Percentiles rank a stretch among this genome's conserved stretches.
Conservation (phyloP, 768 basidiomycete species). For the Tulasnella sp. region DNA sequence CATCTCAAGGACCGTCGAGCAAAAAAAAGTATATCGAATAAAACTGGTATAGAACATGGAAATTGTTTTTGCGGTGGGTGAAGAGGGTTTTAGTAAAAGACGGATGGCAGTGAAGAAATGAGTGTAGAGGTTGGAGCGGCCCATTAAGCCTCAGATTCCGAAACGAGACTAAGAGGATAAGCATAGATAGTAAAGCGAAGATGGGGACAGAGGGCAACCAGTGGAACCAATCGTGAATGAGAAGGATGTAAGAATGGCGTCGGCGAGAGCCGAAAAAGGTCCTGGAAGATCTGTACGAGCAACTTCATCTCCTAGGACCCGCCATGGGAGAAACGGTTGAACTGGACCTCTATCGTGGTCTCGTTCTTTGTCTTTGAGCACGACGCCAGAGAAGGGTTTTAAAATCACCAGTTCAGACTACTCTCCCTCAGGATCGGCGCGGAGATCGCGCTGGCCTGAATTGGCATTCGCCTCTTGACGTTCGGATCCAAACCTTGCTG, state of each 20-base stretch:
- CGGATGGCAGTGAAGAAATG: not conserved
- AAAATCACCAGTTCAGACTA: constrained; percentile 80
- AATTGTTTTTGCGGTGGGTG: not conserved
- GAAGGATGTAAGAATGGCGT: not conserved
- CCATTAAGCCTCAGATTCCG: too few species aligned
- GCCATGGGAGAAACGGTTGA: too few species aligned
- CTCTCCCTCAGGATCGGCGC: constrained; percentile 69
- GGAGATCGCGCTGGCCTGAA: constrained; percentile 54
- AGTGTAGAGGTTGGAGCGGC: not conserved
- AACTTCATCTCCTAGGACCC: too few species aligned
- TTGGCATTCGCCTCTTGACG: constrained; percentile 34
- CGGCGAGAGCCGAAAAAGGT: not conserved
- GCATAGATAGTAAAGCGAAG: not conserved
- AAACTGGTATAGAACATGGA: too few species aligned
- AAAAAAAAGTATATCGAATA: not conserved
- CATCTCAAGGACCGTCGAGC: not conserved
- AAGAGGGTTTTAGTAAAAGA: not conserved
- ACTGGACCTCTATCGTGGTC: too few species aligned
- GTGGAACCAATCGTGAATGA: not conserved
- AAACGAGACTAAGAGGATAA: not conserved
- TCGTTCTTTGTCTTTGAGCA: not conserved
- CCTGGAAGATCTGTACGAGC: not conserved
- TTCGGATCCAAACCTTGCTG: constrained; percentile 10
- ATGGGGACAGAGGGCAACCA: not conserved
- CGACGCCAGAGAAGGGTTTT: not conserved